These are phyloP conservation scores for Fusarium camptoceras DNA, from an alignment of 2,329 filamentous ascomycete species.

Conservation along the genomic window DNA sequence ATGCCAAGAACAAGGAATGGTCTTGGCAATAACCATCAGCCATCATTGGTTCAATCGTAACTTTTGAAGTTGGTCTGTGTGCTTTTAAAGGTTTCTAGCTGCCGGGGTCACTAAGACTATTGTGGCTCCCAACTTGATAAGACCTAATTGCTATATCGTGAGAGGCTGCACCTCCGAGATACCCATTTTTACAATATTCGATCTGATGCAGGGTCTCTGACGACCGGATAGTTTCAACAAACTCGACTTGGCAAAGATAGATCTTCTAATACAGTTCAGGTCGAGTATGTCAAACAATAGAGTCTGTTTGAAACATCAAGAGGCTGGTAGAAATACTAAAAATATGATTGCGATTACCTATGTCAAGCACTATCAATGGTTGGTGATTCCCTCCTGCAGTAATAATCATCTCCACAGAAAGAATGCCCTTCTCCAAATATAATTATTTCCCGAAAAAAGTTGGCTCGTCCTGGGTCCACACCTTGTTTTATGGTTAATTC, in stretches of 20 bases:
- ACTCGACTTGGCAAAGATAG: background rate
- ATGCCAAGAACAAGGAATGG: background rate
- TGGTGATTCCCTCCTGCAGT: constrained; percentile 1
- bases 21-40: background rate
- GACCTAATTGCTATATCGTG: background rate
- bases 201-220: background rate
- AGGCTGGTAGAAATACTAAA: background rate
- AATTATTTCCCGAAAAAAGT: background rate
- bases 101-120: background rate
- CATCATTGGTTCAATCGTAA: background rate
- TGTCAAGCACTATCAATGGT: background rate
- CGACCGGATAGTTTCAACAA: background rate
- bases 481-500: background rate
- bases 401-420: constrained; percentile 12
- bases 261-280: background rate
- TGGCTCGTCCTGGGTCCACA: background rate
- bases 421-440: constrained; percentile 29
- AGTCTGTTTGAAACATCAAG: background rate
- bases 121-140: background rate
- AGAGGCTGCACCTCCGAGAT: background rate
- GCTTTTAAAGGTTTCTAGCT: background rate
- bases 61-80: constrained; percentile 6
- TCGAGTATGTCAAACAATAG: background rate
- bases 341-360: background rate
- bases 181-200: background rate